Evolutionary conservation across 345 rosid species (phyloP).

Genomic region (Combretum micranthum): DNA sequence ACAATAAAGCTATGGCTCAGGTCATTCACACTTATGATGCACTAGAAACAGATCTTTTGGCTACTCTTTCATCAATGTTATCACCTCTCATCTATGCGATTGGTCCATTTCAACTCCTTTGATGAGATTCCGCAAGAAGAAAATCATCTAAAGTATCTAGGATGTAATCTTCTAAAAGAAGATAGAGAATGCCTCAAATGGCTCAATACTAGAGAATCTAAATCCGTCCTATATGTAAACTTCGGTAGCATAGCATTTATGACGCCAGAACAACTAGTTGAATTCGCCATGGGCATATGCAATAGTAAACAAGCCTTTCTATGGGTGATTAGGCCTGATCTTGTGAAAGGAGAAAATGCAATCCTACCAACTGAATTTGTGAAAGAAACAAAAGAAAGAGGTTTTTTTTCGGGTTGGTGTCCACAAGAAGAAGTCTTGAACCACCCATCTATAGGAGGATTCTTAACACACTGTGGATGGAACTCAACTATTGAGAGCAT

Average conservation of each 20-base stretch:
- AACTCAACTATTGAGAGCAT: too few species aligned
- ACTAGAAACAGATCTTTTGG: conserved; percentile 27
- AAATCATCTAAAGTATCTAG: conserved; percentile 8
- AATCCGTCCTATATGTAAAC: conserved; percentile 46
- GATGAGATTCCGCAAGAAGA: conserved; percentile 12
- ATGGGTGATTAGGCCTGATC: too few species aligned
- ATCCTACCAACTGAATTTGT: conserved; percentile 32
- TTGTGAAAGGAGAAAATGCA: conserved; percentile 27
- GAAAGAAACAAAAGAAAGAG: conserved; percentile 26
- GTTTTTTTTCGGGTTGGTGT: too few species aligned
- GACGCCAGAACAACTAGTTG: conserved; percentile 28
- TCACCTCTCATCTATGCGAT: conserved; percentile 26
- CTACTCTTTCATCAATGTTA: conserved; percentile 18
- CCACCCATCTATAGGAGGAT: too few species aligned
- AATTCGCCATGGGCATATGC: conserved; percentile 56
- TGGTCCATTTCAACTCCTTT: conserved; percentile 36
- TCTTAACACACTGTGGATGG: too few species aligned
- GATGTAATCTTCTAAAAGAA: conserved; percentile 43
- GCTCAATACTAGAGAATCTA: conserved; percentile 21
- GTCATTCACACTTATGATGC: conserved; percentile 39
- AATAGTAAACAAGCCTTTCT: too few species aligned
- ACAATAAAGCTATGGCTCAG: conserved; percentile 28
- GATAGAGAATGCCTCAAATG: conserved; percentile 36
- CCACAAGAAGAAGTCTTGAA: too few species aligned
- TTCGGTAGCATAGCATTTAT: conserved; percentile 50